A percentile compares a stretch with the other conserved stretches of the same genome.
phyloP scores from a whole-genome alignment of 2,329 filamentous ascomycete species.

The Ophiostoma triangulosporum region DNA sequence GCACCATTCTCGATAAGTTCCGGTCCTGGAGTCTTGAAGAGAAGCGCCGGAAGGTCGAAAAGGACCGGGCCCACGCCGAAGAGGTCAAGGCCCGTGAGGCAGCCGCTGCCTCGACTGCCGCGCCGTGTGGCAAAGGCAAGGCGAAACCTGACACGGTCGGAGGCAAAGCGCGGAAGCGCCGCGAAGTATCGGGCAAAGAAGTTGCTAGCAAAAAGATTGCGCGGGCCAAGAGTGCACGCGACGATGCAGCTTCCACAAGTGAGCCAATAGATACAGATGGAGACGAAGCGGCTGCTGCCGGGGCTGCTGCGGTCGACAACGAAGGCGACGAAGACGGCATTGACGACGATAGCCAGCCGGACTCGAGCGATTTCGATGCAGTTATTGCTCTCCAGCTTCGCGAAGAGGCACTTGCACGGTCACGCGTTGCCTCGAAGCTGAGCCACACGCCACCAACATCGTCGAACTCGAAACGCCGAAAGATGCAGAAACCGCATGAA shows the following conservation, averaged over 20 bases:
- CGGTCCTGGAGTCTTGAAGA: constrained; percentile 79
- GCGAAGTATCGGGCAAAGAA: constrained; percentile 10
- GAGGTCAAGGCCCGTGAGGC: constrained; percentile 28
- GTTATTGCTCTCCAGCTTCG: constrained; percentile 62
- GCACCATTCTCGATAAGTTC: constrained; percentile 76
- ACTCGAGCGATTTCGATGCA: constrained; percentile 57
- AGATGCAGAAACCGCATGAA: neutral
- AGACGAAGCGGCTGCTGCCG: constrained; percentile 19
- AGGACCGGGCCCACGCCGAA: constrained; percentile 47
- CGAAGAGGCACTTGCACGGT: constrained; percentile 43
- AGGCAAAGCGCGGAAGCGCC: constrained; percentile 12
- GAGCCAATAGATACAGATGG: neutral
- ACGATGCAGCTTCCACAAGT: neutral
- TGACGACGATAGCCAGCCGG: constrained; percentile 38
- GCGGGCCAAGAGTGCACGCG: neutral
- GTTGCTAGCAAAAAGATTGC: neutral
- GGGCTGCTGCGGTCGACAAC: constrained; percentile 13
- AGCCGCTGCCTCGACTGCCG: neutral
- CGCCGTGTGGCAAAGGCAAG: constrained; percentile 13
- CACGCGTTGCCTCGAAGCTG: neutral
- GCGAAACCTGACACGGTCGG: constrained; percentile 6
- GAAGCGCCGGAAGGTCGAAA: constrained; percentile 65
- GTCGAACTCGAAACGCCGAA: constrained; percentile 13
- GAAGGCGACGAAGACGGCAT: neutral
- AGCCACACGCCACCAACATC: constrained; percentile 27